Evolutionary conservation across 78 protist genomes (phyloP).

Genomic region (Mantamonas sphyraenae): DNA sequence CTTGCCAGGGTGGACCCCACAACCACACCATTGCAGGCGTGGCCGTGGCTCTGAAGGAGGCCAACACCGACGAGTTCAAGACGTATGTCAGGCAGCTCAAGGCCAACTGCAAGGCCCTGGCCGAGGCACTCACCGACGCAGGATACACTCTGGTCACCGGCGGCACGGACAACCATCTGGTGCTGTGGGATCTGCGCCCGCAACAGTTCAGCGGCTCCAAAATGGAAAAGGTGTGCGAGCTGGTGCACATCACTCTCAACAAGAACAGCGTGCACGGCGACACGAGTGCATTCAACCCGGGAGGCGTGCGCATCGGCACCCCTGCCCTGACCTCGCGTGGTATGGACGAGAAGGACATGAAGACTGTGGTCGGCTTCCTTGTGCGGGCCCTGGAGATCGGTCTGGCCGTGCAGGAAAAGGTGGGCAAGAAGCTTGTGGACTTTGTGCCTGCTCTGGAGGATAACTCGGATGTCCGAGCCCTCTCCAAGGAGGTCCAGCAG

Average conservation of each 20-base stretch:
- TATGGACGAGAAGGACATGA: slow-evolving; percentile 69
- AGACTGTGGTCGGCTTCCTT: slow-evolving; percentile 77
- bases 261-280: slow-evolving; percentile 96
- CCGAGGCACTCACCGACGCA: slow-evolving; percentile 40
- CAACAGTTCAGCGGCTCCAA: slow-evolving; percentile 84
- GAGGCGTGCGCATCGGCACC: slow-evolving; percentile 93
- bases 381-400: slow-evolving; percentile 66
- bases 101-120: slow-evolving; percentile 75
- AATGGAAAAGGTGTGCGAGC: slow-evolving; percentile 83
- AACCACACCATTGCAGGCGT: slow-evolving; percentile 93
- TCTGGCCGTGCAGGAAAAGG: slow-evolving; percentile 16
- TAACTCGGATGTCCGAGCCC: slow-evolving; percentile 12
- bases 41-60: slow-evolving; percentile 85
- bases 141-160: slow-evolving; percentile 88
- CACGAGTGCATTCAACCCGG: slow-evolving; percentile 81
- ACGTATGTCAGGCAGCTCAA: slow-evolving; percentile 68
- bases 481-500: slow-evolving; percentile 51
- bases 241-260: slow-evolving; percentile 84
- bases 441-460: slow-evolving; percentile 53
- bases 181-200: slow-evolving; percentile 90
- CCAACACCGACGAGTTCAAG: slow-evolving; percentile 70
- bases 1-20: slow-evolving; percentile 99
- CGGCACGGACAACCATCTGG: slow-evolving; percentile 97
- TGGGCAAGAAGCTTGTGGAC: slow-evolving; percentile 63
- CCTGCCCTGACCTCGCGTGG: slow-evolving; percentile 95